Conservation (phyloP, 495 filamentous ascomycete genomes). For the Aspergillus haitiensis region DNA sequence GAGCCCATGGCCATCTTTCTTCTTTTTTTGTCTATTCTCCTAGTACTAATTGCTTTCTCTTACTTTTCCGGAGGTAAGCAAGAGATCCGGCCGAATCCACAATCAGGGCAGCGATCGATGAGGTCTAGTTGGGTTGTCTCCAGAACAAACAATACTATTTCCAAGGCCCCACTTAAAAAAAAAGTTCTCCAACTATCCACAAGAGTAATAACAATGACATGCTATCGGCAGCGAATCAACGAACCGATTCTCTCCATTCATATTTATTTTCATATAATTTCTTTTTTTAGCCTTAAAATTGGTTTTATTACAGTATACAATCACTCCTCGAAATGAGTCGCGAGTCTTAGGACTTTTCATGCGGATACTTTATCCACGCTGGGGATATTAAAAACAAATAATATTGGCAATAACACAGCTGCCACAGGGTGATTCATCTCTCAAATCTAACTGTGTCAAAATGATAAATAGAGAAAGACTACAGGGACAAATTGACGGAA, state of each 20-base stretch:
- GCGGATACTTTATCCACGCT: too few species aligned
- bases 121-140: not conserved
- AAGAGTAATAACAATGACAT: too few species aligned
- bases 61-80: not conserved
- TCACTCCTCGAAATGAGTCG: not conserved
- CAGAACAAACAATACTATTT: not conserved
- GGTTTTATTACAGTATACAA: not conserved
- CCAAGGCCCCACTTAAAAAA: not conserved
- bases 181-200: not conserved
- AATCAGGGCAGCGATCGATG: slow-evolving; percentile 1
- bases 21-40: not conserved
- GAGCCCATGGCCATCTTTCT: not conserved
- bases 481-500: too few species aligned
- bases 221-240: too few species aligned
- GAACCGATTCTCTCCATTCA: not conserved
- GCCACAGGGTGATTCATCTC: too few species aligned
- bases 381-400: too few species aligned
- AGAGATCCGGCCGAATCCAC: not conserved
- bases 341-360: too few species aligned
- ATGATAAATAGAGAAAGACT: too few species aligned
- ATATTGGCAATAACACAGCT: too few species aligned
- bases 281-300: not conserved
- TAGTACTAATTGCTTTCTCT: not conserved
- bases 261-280: not conserved
- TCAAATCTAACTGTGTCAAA: too few species aligned